Evolutionary conservation across 2,329 filamentous ascomycete species (phyloP), one percentile per base, ranked within the genome.

Genomic region (Microdochium trichocladiopsis): DNA sequence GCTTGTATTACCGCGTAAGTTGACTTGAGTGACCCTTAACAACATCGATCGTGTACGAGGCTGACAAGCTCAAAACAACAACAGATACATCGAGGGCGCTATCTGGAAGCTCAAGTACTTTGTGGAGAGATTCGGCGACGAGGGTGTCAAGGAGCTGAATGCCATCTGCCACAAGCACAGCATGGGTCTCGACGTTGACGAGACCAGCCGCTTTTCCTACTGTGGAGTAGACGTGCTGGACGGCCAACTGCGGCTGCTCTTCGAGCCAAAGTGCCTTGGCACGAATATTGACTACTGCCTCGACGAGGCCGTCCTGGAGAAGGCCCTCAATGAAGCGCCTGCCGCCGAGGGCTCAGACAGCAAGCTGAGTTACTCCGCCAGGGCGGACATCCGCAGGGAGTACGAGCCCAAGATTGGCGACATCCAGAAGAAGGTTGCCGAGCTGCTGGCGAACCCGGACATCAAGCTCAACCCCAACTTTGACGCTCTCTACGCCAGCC

Each of bases 161-260:
- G 63, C 61, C 36, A 69, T 78, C 55, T 69, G 65, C 57, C 55
- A 63, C 23, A 65, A 69, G 2, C 77, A 78, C 55, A 62, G 68
- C 47, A 58, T 80, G 25, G 72, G 71, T 21, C 62, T 82, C 47
- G 72, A 76, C 59, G 53, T 77, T 25, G 77, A 79, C 52, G 70
- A 72, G 21, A 63, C 68, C 12, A 67, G 69, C 47, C 63, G 59
- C 47, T 68, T 73, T 56, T 61, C 59, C 9, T 79, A 77, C 63
- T 71, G 70, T 58, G 75, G 77, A 49, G 63, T 55, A 53, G 69
- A 71, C 50, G 63, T 82, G 47, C 60, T 63, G 1, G 70, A 74
- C 4, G 75, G 76, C 47, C 65, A 70, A 55, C 72, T 82, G 8
- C 65, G 70, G 52, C 67, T 81, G n/a, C 59, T 79, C 41, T 81